A percentile compares a stretch with the other conserved stretches of the same genome.
phyloP scores from a whole-genome alignment of 225 moss, liverwort and hornwort species.

The Antitrichia curtipendula region DNA sequence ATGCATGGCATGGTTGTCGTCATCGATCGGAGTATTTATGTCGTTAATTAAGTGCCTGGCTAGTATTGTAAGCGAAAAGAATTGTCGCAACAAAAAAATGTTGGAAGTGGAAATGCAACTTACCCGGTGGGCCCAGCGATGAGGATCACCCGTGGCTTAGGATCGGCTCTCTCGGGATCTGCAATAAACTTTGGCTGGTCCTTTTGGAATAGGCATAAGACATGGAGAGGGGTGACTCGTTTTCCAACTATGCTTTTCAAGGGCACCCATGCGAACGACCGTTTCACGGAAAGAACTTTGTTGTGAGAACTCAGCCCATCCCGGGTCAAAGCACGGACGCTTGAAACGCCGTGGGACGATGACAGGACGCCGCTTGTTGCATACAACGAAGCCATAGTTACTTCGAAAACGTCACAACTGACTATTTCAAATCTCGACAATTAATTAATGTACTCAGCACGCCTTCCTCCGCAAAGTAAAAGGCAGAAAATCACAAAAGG shows the following conservation, averaged over 20 bases:
- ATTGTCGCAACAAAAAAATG: too few species aligned
- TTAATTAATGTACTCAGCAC: not conserved
- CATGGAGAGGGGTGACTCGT: not conserved
- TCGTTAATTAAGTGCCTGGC: too few species aligned
- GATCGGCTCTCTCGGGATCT: not conserved
- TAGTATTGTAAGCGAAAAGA: too few species aligned
- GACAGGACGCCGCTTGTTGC: not conserved
- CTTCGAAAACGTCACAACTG: not conserved
- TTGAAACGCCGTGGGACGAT: not conserved
- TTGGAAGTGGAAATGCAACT: not conserved
- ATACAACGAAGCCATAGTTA: not conserved
- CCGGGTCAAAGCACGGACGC: not conserved
- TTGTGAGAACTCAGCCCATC: not conserved
- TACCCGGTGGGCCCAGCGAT: not conserved
- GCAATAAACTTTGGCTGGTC: not conserved
- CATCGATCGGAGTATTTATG: not conserved
- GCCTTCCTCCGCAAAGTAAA: not conserved
- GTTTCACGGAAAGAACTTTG: not conserved
- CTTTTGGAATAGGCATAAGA: not conserved
- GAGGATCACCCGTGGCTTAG: not conserved
- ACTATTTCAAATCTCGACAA: not conserved
- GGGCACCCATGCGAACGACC: not conserved
- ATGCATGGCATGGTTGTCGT: not conserved
- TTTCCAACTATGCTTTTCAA: not conserved
- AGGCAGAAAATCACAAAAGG: not conserved